These are phyloP conservation scores for Aphanomyces euteiches DNA, from an alignment of 352 stramenopile genomes.

Conservation along the genomic window DNA sequence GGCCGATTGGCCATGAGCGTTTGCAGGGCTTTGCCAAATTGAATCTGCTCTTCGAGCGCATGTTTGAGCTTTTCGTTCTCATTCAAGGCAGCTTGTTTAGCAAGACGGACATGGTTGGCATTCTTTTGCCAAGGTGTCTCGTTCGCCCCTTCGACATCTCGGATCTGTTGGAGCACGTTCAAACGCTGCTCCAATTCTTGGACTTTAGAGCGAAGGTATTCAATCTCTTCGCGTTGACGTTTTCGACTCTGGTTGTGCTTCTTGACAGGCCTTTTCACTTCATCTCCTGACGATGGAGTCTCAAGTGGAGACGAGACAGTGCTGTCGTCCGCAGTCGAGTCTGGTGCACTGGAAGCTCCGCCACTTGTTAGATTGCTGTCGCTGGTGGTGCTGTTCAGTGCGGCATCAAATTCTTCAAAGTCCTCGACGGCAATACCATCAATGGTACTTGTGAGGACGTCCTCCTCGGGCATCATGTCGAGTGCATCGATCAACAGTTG, in stretches of 20 bases:
- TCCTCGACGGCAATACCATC: slow-evolving; percentile 28
- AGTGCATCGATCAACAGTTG: neutral
- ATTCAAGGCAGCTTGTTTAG: slow-evolving; percentile 16
- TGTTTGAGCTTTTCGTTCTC: slow-evolving; percentile 23
- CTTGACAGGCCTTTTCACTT: neutral
- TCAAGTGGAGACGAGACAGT: slow-evolving; percentile 1
- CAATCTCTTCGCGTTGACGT: slow-evolving; percentile 25
- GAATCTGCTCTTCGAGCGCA: slow-evolving; percentile 19
- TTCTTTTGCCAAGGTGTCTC: slow-evolving; percentile 23
- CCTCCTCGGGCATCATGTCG: slow-evolving; percentile 23
- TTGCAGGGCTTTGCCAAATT: slow-evolving; percentile 27
- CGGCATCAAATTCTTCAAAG: slow-evolving; percentile 11
- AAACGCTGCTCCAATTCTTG: slow-evolving; percentile 20
- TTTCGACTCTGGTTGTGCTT: slow-evolving; percentile 28
- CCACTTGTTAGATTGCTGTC: neutral
- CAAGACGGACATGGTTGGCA: slow-evolving; percentile 15
- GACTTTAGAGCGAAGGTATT: slow-evolving; percentile 24
- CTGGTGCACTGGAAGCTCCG: neutral
- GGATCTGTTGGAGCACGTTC: slow-evolving; percentile 12
- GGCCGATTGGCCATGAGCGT: slow-evolving; percentile 23
- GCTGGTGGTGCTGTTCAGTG: neutral
- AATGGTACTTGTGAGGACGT: neutral
- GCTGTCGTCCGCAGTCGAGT: neutral
- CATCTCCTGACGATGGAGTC: neutral
- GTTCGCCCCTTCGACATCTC: neutral